Conservation (phyloP, 2,329 filamentous ascomycete species). For the Arthrobotrys entomopaga region DNA sequence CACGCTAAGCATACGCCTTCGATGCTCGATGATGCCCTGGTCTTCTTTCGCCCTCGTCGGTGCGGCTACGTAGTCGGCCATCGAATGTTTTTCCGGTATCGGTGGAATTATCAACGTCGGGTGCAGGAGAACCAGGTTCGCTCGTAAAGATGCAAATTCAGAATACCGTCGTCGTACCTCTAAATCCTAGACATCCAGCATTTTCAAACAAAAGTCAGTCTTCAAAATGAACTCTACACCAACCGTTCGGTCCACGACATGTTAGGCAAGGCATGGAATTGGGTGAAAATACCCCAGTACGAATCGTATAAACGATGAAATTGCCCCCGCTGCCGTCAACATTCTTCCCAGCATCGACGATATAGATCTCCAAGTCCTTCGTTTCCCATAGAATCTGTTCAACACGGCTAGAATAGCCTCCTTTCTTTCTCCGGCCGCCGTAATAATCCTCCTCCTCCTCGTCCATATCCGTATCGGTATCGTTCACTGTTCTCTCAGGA, state of each 20-base stretch:
- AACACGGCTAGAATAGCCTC: conserved; percentile 91
- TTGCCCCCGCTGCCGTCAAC: conserved; percentile 82
- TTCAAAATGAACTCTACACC: neutral
- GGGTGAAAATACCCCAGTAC: conserved; percentile 78
- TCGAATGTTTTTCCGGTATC: conserved; percentile 98
- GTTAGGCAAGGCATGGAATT: neutral
- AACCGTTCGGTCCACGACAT: neutral
- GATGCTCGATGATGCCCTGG: conserved; percentile 91
- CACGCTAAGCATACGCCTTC: conserved; percentile 95
- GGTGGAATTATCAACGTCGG: conserved; percentile 95
- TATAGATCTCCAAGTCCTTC: conserved; percentile 86
- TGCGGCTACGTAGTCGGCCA: conserved; percentile 98
- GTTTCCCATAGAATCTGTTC: conserved; percentile 98
- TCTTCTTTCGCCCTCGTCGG: conserved; percentile 98
- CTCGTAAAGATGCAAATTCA: conserved; percentile 90
- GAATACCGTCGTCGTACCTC: conserved; percentile 96
- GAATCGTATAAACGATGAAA: conserved; percentile 97
- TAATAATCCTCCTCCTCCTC: conserved; percentile 70
- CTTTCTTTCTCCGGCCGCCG: conserved; percentile 75
- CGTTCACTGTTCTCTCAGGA: conserved; percentile 39
- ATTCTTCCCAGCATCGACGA: conserved; percentile 95
- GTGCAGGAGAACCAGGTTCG: conserved; percentile 88
- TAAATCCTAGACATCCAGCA: conserved; percentile 73
- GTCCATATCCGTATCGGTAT: conserved; percentile 69
- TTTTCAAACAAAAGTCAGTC: too few species aligned